Conservation (phyloP, 768 basidiomycete genomes). For the Lentinula boryana region DNA sequence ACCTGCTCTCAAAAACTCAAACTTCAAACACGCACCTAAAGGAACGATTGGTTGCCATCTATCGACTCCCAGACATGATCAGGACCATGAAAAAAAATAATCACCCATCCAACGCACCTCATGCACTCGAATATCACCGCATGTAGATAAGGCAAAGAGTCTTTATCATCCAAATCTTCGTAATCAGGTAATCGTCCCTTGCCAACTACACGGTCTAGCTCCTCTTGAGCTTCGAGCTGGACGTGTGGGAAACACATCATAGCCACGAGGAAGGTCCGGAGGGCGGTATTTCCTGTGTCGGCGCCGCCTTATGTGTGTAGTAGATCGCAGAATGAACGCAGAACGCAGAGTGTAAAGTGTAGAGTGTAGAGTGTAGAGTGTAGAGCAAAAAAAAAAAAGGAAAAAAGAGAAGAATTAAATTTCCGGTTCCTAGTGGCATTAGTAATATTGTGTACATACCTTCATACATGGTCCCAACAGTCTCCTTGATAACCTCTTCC, state of each 20-base stretch:
- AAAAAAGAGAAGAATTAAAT: no score
- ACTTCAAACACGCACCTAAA: neutral
- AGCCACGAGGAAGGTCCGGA: neutral
- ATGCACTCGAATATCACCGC: neutral
- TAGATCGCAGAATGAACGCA: neutral
- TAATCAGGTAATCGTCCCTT: neutral
- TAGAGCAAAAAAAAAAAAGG: no score
- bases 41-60: neutral
- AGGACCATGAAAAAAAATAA: neutral
- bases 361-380: no score
- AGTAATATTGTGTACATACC: neutral
- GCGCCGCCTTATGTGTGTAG: neutral
- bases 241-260: neutral
- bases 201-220: neutral
- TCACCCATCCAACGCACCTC: neutral
- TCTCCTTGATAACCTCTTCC: constrained; percentile 6
- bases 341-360: no score
- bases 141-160: neutral
- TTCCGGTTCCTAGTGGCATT: no score
- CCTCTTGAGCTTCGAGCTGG: neutral
- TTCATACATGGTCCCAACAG: constrained; percentile 2
- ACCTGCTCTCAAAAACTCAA: no score
- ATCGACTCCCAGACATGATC: neutral
- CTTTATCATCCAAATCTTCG: neutral
- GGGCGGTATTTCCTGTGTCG: neutral